A percentile compares a stretch with the other conserved stretches of the same genome.
These are phyloP conservation scores for Solanum chiquidenum DNA, from an alignment of 257 asterid genomes.

Conservation along the genomic window DNA sequence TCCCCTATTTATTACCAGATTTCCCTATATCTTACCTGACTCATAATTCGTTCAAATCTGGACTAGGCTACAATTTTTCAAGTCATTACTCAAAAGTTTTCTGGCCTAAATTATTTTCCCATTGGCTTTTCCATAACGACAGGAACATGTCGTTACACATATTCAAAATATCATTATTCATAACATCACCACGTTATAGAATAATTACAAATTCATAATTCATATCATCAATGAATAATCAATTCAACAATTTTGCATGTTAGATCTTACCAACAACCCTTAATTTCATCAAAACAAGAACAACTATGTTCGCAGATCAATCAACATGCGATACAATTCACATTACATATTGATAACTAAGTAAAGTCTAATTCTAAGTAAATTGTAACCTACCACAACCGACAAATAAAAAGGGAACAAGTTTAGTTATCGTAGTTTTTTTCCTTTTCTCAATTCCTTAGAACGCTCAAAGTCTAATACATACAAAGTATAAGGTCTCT, in stretches of 20 bases:
- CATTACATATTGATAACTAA: neutral
- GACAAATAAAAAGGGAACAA: too few relatives aligned
- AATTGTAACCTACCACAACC: neutral
- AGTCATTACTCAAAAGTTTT: too few relatives aligned
- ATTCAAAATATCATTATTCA: neutral
- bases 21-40: too few relatives aligned
- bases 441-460: neutral
- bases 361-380: neutral
- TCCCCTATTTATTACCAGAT: too few relatives aligned
- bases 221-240: neutral
- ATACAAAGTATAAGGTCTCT: neutral
- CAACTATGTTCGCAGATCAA: too few relatives aligned
- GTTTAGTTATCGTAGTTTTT: neutral
- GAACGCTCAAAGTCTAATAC: neutral
- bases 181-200: neutral
- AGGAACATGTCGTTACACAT: neutral
- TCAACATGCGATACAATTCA: neutral
- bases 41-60: too few relatives aligned
- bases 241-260: neutral
- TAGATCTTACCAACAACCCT: neutral
- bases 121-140: too few relatives aligned
- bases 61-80: too few relatives aligned
- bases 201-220: too few relatives aligned
- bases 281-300: neutral
- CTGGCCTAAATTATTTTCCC: too few relatives aligned